These are phyloP conservation scores for Fraxinus albicans DNA, from an alignment of 305 asterid genomes.

Conservation along the genomic window DNA sequence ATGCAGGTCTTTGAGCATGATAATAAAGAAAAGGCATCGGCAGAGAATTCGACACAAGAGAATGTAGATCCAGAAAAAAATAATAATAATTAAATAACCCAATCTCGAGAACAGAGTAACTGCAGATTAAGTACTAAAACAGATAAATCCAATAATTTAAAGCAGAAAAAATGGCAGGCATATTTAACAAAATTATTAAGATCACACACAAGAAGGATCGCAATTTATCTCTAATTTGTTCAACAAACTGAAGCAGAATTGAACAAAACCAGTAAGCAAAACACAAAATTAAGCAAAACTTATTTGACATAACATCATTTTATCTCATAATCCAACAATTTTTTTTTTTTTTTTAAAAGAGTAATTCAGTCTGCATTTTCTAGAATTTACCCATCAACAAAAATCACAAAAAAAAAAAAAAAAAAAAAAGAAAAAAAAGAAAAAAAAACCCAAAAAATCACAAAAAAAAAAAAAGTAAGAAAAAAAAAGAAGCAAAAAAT, in stretches of 20 bases:
- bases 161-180: slow-evolving; percentile 2
- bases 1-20: too few relatives aligned
- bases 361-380: too few relatives aligned
- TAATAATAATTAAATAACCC: neutral
- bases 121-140: neutral
- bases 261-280: slow-evolving; percentile 21
- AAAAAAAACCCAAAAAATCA: slow-evolving; percentile 17
- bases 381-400: too few relatives aligned
- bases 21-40: too few relatives aligned
- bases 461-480: neutral
- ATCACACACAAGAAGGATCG: neutral
- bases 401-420: neutral
- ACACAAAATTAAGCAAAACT: slow-evolving; percentile 14
- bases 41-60: neutral
- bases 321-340: neutral
- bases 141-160: neutral
- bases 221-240: neutral
- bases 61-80: neutral
- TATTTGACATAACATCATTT: neutral
- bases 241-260: slow-evolving; percentile 11
- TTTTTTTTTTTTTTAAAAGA: too few relatives aligned
- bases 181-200: too few relatives aligned
- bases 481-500: neutral
- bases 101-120: neutral
- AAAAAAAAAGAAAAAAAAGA: neutral